Percentiles rank a stretch among this genome's conserved stretches.
Conservation (phyloP, 192 early-diverging fungal species). For the Rhizoclosmatium sp. region DNA sequence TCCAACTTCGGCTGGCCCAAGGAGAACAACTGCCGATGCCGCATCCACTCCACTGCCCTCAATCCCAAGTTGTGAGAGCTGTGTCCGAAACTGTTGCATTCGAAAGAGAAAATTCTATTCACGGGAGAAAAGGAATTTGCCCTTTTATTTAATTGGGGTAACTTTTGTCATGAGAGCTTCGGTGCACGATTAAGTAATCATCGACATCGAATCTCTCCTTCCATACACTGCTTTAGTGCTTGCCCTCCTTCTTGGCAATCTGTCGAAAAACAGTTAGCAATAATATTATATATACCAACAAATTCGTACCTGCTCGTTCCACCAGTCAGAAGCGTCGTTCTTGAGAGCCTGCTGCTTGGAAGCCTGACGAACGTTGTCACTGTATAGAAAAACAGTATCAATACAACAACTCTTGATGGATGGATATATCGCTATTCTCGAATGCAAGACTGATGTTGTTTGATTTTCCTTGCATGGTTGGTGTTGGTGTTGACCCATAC, state of each 20-base stretch:
- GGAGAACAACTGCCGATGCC: not conserved
- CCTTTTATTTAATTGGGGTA: no score
- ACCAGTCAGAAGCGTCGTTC: constrained; percentile 50
- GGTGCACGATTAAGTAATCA: no score
- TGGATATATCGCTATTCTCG: no score
- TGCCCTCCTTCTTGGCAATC: constrained; percentile 37
- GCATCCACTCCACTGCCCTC: not conserved
- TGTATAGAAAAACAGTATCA: constrained; percentile 3
- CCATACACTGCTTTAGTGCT: constrained; percentile 6
- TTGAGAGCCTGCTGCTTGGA: constrained; percentile 45
- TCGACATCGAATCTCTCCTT: not conserved
- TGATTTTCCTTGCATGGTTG: no score
- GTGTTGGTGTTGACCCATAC: no score
- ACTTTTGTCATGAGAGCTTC: no score
- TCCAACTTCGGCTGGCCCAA: not conserved
- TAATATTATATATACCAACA: not conserved
- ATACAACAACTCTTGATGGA: no score
- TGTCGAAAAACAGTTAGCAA: not conserved
- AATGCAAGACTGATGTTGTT: no score
- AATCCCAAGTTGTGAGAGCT: not conserved
- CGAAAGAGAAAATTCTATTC: not conserved
- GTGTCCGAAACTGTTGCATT: not conserved
- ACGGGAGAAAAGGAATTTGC: no score
- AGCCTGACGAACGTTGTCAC: constrained; percentile 51
- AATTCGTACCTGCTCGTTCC: constrained; percentile 34